These are phyloP conservation scores for Colletotrichum brevisporum DNA, from an alignment of 2,329 filamentous ascomycete species.

Conservation along the genomic window DNA sequence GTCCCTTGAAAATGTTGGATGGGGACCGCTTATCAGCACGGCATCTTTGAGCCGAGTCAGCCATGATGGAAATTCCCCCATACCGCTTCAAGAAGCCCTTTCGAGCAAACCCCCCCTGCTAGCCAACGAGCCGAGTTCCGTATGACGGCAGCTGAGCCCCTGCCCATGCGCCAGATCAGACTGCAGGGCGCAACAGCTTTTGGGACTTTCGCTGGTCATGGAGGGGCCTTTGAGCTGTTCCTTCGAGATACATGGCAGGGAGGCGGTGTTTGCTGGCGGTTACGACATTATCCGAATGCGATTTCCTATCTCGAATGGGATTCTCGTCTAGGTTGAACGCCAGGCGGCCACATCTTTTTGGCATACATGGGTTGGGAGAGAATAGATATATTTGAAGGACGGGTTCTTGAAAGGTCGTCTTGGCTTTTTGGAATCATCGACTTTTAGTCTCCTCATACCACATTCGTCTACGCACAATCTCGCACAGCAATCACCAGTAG, in stretches of 20 bases:
- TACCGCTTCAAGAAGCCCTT: slow-evolving; percentile 2
- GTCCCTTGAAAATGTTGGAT: no score
- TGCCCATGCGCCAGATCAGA: no score
- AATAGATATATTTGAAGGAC: neutral
- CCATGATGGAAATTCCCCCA: neutral
- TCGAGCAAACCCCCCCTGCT: slow-evolving; percentile 1
- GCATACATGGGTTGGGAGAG: neutral
- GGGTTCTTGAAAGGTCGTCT: no score
- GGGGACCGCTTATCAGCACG: slow-evolving; percentile 7
- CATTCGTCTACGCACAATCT: no score
- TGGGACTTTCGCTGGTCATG: neutral
- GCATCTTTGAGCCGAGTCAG: slow-evolving; percentile 13
- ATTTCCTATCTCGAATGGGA: neutral
- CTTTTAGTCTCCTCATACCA: no score
- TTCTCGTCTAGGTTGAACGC: neutral
- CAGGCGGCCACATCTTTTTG: neutral
- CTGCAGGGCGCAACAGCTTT: neutral
- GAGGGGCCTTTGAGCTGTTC: neutral
- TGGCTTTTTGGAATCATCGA: no score
- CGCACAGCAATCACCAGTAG: no score
- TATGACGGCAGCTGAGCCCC: slow-evolving; percentile 6
- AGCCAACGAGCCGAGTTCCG: slow-evolving; percentile 12
- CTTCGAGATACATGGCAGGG: neutral
- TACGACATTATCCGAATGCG: neutral
- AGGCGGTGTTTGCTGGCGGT: neutral